Evolutionary conservation across 2,329 filamentous ascomycete species (phyloP), one percentile per base, ranked within the genome.

Genomic region (Biscogniauxia sp.): DNA sequence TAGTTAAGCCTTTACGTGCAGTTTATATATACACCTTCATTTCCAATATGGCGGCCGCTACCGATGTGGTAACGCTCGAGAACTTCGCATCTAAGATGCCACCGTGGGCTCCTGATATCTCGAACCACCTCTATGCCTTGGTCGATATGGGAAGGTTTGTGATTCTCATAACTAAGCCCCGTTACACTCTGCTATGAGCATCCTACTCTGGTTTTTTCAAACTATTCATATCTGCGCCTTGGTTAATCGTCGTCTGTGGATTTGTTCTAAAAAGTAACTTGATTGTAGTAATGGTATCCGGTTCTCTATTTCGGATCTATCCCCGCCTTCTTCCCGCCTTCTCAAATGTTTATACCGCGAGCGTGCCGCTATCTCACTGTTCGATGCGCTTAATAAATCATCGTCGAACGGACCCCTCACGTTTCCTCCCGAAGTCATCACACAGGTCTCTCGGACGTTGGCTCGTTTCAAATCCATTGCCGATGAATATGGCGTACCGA

Each of bases 231-330:
- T 28, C 41, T 25, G 17, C 49, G n/a, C 19, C 19, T 26, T 19
- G 55, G n/a, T n/a, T 20, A 37, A 9, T 50, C 13, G 19, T 19
- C 2, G 41, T 5, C 55, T 20, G 53, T 32, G 49, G 2, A 28
- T 5, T 54, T 20, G 53, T 32, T 50, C 54, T 20, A 28, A 2
- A 55, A 62, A 62, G 32, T 66, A 64, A 68, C 61, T 28, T 58
- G 20, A 54, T 32, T 56, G 19, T 66, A 92, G 92, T 80, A 97
- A 97, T 79, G 93, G 93, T 69, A 94, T 97, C 69, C 91, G 93
- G 58, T 96, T 96, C 80, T 94, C 92, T 52, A 92, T 97, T 70
- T 91, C 92, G 8, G 88, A 92, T 66, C 82, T 96, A n/a, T 84
- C 87, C 3, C 88, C 89, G 20, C 85, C 87, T 3, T 85, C 80